These are phyloP conservation scores for Colletotrichum sp. DNA, from an alignment of 2,329 filamentous ascomycete genomes.

Conservation along the genomic window DNA sequence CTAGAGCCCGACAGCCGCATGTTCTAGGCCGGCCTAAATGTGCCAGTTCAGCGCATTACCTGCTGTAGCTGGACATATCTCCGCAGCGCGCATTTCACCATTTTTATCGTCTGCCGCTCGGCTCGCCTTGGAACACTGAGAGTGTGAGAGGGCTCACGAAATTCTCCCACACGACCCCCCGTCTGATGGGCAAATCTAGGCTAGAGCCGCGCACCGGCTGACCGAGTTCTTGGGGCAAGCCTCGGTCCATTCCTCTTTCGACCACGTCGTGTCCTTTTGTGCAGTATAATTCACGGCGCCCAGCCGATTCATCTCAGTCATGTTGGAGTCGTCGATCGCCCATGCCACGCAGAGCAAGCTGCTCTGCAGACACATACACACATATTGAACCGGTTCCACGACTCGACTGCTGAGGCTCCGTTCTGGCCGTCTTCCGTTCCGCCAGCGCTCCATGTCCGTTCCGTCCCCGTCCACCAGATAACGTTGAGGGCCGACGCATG, in stretches of 20 bases:
- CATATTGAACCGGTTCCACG: background rate
- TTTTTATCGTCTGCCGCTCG: background rate
- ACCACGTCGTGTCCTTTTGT: background rate
- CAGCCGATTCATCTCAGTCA: background rate
- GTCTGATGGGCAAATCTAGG: background rate
- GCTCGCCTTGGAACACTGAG: background rate
- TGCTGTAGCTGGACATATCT: conserved; percentile 17
- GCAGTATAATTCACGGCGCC: background rate
- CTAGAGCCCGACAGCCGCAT: conserved; percentile 9
- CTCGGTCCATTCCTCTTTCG: background rate
- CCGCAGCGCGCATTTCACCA: background rate
- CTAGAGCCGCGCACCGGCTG: background rate
- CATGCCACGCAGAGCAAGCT: background rate
- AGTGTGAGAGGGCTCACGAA: background rate
- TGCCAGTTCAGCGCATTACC: conserved; percentile 5
- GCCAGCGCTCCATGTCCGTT: background rate
- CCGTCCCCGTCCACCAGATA: background rate
- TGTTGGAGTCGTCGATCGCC: background rate
- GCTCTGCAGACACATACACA: background rate
- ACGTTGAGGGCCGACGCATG: background rate
- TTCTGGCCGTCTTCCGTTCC: background rate
- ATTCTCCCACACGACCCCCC: background rate
- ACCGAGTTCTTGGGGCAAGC: background rate
- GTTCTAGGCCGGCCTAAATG: conserved; percentile 15
- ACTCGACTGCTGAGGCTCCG: background rate